These are phyloP conservation scores for Metarhizium album DNA, from an alignment of 2,329 filamentous ascomycete genomes.

Conservation along the genomic window DNA sequence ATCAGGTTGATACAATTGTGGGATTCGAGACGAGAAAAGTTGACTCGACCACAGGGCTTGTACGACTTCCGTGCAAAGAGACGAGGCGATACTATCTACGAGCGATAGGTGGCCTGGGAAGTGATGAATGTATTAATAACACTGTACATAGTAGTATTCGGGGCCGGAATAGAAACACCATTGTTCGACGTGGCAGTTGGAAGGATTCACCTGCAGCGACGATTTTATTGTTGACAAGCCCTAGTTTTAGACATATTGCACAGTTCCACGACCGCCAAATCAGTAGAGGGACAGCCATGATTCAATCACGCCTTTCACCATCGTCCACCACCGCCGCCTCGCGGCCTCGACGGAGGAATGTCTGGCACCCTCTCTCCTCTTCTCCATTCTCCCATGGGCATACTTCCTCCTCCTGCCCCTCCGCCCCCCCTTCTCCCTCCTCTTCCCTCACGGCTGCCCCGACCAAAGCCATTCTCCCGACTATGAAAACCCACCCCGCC, in stretches of 20 bases:
- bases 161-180: slow-evolving; percentile 17
- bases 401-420: slow-evolving; percentile 23
- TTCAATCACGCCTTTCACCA: slow-evolving; percentile 12
- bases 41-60: slow-evolving; percentile 53
- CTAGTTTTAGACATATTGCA: slow-evolving; percentile 17
- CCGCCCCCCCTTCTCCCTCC: slow-evolving; percentile 29
- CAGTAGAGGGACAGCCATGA: neutral
- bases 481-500: slow-evolving; percentile 12
- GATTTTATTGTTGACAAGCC: neutral
- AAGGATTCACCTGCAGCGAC: neutral
- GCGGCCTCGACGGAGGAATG: slow-evolving; percentile 23
- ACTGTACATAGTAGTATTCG: slow-evolving; percentile 31
- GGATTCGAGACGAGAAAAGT: neutral
- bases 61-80: slow-evolving; percentile 79
- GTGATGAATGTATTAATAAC: slow-evolving; percentile 8
- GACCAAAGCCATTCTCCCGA: slow-evolving; percentile 20
- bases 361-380: slow-evolving; percentile 54
- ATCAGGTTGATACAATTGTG: neutral
- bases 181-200: neutral
- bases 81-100: slow-evolving; percentile 70
- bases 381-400: slow-evolving; percentile 52
- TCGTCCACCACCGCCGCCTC: slow-evolving; percentile 16
- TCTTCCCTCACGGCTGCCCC: slow-evolving; percentile 25
- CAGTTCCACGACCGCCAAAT: neutral
- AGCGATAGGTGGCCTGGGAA: slow-evolving; percentile 48